Evolutionary conservation across 116 monocot genomes (phyloP).

Genomic region (Zostera marina): DNA sequence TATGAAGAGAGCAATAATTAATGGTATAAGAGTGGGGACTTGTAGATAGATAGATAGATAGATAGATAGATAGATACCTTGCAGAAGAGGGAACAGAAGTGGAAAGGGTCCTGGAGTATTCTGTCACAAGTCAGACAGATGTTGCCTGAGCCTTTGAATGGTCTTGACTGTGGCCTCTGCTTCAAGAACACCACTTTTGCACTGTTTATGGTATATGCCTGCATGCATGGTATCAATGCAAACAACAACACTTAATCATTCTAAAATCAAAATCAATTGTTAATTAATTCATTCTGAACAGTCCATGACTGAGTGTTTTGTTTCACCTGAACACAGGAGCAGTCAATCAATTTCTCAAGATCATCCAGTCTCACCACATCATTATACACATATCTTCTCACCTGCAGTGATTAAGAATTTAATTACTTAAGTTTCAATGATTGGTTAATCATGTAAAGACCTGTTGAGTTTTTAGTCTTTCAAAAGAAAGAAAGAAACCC

Average conservation of each 20-base stretch:
- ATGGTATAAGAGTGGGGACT: neutral
- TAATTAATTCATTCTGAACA: neutral
- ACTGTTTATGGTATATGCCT: conserved; percentile 95
- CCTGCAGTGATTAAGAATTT: too few relatives aligned
- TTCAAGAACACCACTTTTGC: conserved; percentile 96
- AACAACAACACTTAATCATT: neutral
- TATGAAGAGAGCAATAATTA: neutral
- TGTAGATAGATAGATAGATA: too few relatives aligned
- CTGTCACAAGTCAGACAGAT: conserved; percentile 89
- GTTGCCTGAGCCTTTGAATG: conserved; percentile 90
- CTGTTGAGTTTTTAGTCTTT: neutral
- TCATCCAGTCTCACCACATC: conserved; percentile 77
- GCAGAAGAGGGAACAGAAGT: conserved; percentile 90
- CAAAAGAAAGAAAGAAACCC: neutral
- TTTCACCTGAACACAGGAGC: conserved; percentile 82
- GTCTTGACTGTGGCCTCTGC: conserved; percentile 83
- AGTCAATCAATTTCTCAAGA: conserved; percentile 83
- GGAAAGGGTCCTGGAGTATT: conserved; percentile 93
- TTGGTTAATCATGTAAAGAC: neutral
- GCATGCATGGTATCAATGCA: conserved; percentile 5
- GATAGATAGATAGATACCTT: conserved; percentile 32
- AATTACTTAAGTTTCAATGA: neutral
- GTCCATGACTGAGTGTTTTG: too few relatives aligned
- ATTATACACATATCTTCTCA: conserved; percentile 79
- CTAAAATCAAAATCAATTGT: neutral